These are phyloP conservation scores for Anthracocystis setariae DNA, from an alignment of 1,284 basidiomycete genomes.

Conservation along the genomic window DNA sequence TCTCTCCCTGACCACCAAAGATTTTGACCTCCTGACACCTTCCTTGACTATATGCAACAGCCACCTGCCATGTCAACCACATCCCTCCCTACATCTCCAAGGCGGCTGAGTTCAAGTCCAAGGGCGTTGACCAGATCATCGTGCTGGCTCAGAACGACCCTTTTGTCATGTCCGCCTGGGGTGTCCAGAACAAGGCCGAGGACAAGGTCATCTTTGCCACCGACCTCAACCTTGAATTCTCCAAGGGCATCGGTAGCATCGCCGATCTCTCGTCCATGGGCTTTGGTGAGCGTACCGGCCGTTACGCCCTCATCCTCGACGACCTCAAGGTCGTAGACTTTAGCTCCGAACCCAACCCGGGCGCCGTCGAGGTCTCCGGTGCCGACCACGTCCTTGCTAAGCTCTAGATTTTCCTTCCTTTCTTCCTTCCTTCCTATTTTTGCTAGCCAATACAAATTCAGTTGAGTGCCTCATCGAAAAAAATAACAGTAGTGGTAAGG, in stretches of 20 bases:
- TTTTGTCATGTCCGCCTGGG: constrained; percentile 73
- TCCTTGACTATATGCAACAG: too few species aligned
- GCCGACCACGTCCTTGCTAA: constrained; percentile 76
- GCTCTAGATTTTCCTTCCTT: too few species aligned
- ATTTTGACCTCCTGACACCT: neutral
- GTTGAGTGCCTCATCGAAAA: too few species aligned
- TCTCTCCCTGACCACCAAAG: neutral
- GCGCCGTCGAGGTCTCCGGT: constrained; percentile 75
- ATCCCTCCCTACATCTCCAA: constrained; percentile 77
- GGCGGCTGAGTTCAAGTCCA: constrained; percentile 76
- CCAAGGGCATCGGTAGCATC: constrained; percentile 74
- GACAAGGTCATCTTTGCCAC: constrained; percentile 79
- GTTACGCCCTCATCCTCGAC: constrained; percentile 79
- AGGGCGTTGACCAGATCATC: constrained; percentile 76
- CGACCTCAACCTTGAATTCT: constrained; percentile 77
- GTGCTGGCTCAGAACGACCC: constrained; percentile 66
- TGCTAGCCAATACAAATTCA: too few species aligned
- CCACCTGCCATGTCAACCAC: constrained; percentile 66
- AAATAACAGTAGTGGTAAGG: too few species aligned
- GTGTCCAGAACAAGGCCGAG: constrained; percentile 74
- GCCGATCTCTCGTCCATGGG: constrained; percentile 73
- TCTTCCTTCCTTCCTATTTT: too few species aligned
- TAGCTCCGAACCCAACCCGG: constrained; percentile 52
- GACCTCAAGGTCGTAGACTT: constrained; percentile 72
- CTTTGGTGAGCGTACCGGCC: constrained; percentile 76